A percentile compares a stretch with the other conserved stretches of the same genome.
phyloP scores from a whole-genome alignment of 768 basidiomycete genomes.

The Cystoderma amianthinum region DNA sequence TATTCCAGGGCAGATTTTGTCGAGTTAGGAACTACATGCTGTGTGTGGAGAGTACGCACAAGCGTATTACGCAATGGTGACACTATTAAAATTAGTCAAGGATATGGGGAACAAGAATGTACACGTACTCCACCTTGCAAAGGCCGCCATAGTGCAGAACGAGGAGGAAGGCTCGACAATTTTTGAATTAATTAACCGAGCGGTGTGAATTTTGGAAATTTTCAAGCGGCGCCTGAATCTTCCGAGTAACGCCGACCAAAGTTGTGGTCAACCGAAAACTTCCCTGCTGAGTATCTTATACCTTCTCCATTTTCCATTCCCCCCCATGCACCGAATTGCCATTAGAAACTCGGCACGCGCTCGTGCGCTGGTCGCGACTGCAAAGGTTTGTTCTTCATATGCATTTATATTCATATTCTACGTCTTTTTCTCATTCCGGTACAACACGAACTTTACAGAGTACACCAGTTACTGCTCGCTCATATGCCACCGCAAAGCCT shows the following conservation, averaged over 20 bases:
- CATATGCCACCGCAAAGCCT: slow-evolving; percentile 98
- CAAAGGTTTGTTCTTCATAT: slow-evolving; percentile 41
- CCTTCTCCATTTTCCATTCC: slow-evolving; percentile 42
- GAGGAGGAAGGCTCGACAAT: slow-evolving; percentile 3
- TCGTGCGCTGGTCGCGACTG: slow-evolving; percentile 60
- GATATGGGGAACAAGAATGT: background rate
- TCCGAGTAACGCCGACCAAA: slow-evolving; percentile 41
- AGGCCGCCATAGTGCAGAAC: slow-evolving; percentile 15
- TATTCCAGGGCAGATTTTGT: slow-evolving; percentile 66
- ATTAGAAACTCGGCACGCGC: slow-evolving; percentile 79
- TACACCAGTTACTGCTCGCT: slow-evolving; percentile 55
- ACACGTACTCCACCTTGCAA: slow-evolving; percentile 24
- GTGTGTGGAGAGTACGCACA: slow-evolving; percentile 15
- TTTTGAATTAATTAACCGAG: slow-evolving; percentile 4
- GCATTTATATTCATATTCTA: slow-evolving; percentile 8
- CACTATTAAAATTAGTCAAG: slow-evolving; percentile 4
- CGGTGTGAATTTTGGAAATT: slow-evolving; percentile 13
- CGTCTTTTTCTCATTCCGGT: slow-evolving; percentile 13
- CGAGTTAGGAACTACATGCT: slow-evolving; percentile 21
- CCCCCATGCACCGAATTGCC: slow-evolving; percentile 74
- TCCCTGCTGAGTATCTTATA: slow-evolving; percentile 24
- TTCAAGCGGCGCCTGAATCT: slow-evolving; percentile 36
- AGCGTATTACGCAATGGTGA: slow-evolving; percentile 8
- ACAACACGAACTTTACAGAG: slow-evolving; percentile 24
- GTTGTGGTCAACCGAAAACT: slow-evolving; percentile 31